These are phyloP conservation scores for Raffaelea deltoideospora DNA, from an alignment of 2,329 filamentous ascomycete genomes.

Conservation along the genomic window DNA sequence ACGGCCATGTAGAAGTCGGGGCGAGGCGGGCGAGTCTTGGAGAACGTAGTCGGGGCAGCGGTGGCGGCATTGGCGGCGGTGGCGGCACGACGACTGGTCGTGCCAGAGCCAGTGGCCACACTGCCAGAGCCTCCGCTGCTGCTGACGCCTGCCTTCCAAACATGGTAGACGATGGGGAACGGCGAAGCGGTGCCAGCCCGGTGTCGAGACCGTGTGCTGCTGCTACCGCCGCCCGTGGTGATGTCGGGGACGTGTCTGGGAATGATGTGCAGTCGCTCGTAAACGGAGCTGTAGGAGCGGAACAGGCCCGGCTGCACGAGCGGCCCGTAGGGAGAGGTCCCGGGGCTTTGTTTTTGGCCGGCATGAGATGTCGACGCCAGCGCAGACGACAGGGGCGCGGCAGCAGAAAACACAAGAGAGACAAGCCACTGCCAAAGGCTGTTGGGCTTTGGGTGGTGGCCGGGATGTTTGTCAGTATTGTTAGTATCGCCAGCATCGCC, in stretches of 20 bases:
- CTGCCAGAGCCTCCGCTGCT: neutral
- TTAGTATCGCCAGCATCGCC: constrained; percentile 2
- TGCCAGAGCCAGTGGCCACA: constrained; percentile 6
- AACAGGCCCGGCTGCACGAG: constrained; percentile 48
- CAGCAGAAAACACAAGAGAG: constrained; percentile 22
- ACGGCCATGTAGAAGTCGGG: constrained; percentile 82
- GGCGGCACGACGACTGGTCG: neutral
- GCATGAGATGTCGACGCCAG: neutral
- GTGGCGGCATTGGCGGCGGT: neutral
- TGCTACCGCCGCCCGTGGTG: too few species aligned
- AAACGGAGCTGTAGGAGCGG: constrained; percentile 56
- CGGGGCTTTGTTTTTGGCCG: neutral
- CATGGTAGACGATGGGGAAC: constrained; percentile 62
- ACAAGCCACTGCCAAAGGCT: constrained; percentile 38
- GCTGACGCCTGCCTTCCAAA: constrained; percentile 60
- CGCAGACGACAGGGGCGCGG: neutral
- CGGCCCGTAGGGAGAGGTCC: constrained; percentile 30
- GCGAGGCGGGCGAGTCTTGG: constrained; percentile 60
- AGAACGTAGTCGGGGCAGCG: constrained; percentile 39
- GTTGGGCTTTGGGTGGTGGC: constrained; percentile 6
- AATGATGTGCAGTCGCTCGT: constrained; percentile 59
- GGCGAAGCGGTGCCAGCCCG: constrained; percentile 23
- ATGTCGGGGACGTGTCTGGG: constrained; percentile 46
- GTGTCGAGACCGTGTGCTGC: too few species aligned
- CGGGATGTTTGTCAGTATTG: too few species aligned